Evolutionary conservation across 306 rosid genomes (phyloP).

Genomic region (Dryas octopetala): DNA sequence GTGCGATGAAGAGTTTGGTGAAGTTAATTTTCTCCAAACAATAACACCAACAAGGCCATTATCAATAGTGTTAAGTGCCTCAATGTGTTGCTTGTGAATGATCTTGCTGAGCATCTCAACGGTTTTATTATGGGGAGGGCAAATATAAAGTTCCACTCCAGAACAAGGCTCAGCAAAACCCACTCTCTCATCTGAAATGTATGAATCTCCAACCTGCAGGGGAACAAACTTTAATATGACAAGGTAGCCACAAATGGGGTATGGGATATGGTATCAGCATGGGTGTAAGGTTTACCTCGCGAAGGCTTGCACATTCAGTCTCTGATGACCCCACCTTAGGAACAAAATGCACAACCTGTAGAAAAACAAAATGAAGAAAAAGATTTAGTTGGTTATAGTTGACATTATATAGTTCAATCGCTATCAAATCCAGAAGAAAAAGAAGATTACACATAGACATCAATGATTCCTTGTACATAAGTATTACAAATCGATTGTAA

Average conservation of each 20-base stretch:
- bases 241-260: neutral
- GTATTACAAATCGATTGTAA: too few species aligned
- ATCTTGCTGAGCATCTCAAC: constrained; percentile 77
- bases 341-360: constrained; percentile 80
- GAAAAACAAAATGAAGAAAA: neutral
- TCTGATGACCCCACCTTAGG: constrained; percentile 47
- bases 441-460: too few species aligned
- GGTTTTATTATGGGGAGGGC: constrained; percentile 82
- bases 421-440: too few species aligned
- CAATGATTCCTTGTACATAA: too few species aligned
- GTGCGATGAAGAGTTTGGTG: constrained; percentile 75
- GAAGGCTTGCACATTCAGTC: constrained; percentile 48
- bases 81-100: constrained; percentile 70
- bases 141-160: constrained; percentile 87
- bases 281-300: constrained; percentile 50
- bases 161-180: constrained; percentile 86
- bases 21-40: constrained; percentile 94
- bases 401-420: too few species aligned
- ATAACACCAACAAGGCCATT: constrained; percentile 91
- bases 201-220: constrained; percentile 76
- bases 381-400: too few species aligned
- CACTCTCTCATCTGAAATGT: constrained; percentile 74
- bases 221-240: neutral
- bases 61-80: constrained; percentile 76
- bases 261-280: neutral